Conservation (phyloP, 805 yeast genomes). For the Yarrowia yakushimensis region DNA sequence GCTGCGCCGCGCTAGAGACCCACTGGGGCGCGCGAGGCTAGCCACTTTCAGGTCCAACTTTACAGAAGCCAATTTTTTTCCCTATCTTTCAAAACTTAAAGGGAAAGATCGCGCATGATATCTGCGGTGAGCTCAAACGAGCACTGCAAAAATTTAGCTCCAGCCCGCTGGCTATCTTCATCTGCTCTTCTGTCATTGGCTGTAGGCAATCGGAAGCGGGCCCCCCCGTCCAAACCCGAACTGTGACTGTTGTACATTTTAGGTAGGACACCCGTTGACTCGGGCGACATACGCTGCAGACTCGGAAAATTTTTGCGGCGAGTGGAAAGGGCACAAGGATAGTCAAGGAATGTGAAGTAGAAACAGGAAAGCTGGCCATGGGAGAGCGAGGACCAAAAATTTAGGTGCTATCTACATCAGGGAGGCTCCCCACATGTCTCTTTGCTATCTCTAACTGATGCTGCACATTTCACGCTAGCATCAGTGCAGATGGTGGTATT, state of each 20-base stretch:
- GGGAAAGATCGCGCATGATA: neutral
- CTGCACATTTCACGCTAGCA: neutral
- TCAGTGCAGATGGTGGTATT: constrained; percentile 15
- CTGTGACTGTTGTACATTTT: constrained; percentile 10
- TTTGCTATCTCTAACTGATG: constrained; percentile 11
- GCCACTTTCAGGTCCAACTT: constrained; percentile 1
- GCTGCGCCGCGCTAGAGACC: neutral
- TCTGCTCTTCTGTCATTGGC: neutral
- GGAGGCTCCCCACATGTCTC: constrained; percentile 9
- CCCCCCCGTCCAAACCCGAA: constrained; percentile 7
- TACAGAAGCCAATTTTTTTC: neutral
- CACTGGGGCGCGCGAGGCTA: neutral
- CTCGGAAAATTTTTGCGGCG: neutral
- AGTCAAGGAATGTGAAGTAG: neutral
- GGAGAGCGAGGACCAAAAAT: neutral
- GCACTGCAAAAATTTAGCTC: neutral
- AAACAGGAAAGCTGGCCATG: neutral
- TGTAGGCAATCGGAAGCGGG: neutral
- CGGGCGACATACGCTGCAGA: constrained; percentile 1
- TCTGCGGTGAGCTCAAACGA: neutral
- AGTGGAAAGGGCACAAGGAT: neutral
- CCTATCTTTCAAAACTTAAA: neutral
- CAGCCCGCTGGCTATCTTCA: neutral
- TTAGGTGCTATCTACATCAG: neutral
- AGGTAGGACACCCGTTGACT: constrained; percentile 14